Evolutionary conservation across 2,329 filamentous ascomycete genomes (phyloP).

Genomic region (Colletotrichum melonis): DNA sequence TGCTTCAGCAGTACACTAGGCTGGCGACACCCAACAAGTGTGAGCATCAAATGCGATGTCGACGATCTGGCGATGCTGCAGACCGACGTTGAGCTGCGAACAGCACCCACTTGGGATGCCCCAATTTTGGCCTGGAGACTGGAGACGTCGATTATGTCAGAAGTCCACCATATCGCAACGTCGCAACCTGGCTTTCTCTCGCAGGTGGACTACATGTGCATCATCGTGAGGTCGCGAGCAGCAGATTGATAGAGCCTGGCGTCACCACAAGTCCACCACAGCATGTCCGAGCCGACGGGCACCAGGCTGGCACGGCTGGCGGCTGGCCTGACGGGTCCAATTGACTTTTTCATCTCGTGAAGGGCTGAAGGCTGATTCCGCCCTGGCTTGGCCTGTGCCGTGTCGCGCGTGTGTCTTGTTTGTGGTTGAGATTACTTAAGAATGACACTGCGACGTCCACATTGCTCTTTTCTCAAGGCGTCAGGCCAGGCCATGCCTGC

Average conservation of each 20-base stretch:
- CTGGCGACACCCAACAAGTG: neutral
- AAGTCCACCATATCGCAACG: slow-evolving; percentile 17
- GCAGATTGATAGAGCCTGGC: neutral
- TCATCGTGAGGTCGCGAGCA: neutral
- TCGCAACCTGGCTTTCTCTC: neutral
- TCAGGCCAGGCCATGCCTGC: slow-evolving; percentile 22
- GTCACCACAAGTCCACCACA: neutral
- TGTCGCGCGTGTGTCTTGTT: neutral
- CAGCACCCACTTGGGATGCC: neutral
- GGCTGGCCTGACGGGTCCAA: slow-evolving; percentile 19
- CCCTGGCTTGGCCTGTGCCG: slow-evolving; percentile 14
- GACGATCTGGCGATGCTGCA: neutral
- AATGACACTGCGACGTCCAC: slow-evolving; percentile 21
- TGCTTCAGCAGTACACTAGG: neutral
- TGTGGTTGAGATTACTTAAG: slow-evolving; percentile 11
- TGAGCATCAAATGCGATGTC: neutral
- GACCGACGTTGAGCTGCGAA: neutral
- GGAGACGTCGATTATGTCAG: slow-evolving; percentile 20
- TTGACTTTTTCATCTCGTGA: slow-evolving; percentile 23
- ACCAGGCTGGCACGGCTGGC: neutral
- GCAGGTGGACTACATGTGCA: neutral
- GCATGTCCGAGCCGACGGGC: neutral
- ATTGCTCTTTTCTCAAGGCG: neutral
- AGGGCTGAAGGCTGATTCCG: slow-evolving; percentile 22
- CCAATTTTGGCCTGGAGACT: neutral